Base-by-base conservation (phyloP, 257 asterid species). In the Henckelia pumila region DNA sequence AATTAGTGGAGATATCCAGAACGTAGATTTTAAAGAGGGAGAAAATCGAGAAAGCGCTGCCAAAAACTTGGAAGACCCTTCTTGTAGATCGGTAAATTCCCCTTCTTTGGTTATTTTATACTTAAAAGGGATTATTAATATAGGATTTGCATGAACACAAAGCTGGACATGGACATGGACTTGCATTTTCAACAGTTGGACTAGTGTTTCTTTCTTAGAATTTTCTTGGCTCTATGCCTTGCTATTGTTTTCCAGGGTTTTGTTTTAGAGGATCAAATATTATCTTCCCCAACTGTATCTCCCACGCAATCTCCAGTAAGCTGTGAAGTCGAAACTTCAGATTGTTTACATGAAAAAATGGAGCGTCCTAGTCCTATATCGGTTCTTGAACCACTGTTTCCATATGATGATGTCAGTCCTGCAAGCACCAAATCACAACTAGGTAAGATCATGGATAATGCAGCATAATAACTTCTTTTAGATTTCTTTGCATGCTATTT, bases 361-460 rank as follows among this genome's bases (percentile, higher is more conserved):
- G 96, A 76, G 71, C 85, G 85, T 23, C 97, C 95, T 24, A 94
- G 99, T 77, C 99, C 99, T 13, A 58, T 86, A 62, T 94, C 98
- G 56, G 93, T 94, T 74, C 98, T 94, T 19, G 99, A 94, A 77
- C 92, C 91, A 40, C 52, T 85, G 65, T 91, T 83, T 73, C 61
- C 82, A 30, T 98, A 94, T 75, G 90, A 85, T 21, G 96, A 85
- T 67, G 63, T 83, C 71, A 94, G 96, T 72, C 99, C 97, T 72
- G 78, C 92, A 24, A 86, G 89, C 79, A 77, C 82, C 55, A 47
- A 47, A 59, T 76, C 74, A 29, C 81, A 64, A 47, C 80, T 89
- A 84, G 98, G 99, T 94, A 77, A 63, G 80, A 33, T 71, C 52
- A 4, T 74, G 3, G 59, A 29, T 49, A 47, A 59, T 47, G 63